phyloP scores from a whole-genome alignment of 331 rosid genomes.

The Rhamnella rubrinervis region DNA sequence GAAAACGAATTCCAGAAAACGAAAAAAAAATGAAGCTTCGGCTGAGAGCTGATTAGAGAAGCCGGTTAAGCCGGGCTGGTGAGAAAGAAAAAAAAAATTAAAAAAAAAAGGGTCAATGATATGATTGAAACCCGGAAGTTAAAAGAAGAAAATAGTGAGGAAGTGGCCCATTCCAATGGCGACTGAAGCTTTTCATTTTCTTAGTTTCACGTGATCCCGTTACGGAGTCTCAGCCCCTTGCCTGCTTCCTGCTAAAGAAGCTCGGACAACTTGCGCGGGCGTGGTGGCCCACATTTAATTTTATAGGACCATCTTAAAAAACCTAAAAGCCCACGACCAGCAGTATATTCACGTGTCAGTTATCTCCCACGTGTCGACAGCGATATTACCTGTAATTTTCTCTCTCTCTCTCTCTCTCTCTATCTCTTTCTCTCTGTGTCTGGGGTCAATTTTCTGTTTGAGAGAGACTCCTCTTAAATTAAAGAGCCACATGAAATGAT shows the following conservation, averaged over 20 bases:
- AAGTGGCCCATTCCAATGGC: not conserved
- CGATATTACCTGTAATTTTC: slow-evolving; percentile 2
- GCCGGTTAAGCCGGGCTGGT: too few species aligned
- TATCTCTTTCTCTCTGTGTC: not conserved
- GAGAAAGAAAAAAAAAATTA: not conserved
- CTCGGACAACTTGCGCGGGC: slow-evolving; percentile 28
- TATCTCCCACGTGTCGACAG: slow-evolving; percentile 41
- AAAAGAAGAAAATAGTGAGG: not conserved
- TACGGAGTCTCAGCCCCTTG: slow-evolving; percentile 2
- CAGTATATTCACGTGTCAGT: slow-evolving; percentile 29
- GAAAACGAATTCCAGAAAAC: too few species aligned
- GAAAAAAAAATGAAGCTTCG: too few species aligned
- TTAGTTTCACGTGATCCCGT: slow-evolving; percentile 52
- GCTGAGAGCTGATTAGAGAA: too few species aligned
- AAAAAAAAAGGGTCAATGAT: not conserved
- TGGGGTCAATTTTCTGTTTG: not conserved
- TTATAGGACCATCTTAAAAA: slow-evolving; percentile 19
- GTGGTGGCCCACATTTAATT: slow-evolving; percentile 18
- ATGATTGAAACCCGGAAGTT: not conserved
- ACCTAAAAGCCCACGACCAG: not conserved
- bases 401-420: not conserved
- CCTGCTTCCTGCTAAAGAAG: too few species aligned
- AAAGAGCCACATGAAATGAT: not conserved
- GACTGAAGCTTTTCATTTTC: not conserved
- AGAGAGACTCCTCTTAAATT: slow-evolving; percentile 20